Conservation (phyloP, 768 basidiomycete species). For the Epithele typhae region DNA sequence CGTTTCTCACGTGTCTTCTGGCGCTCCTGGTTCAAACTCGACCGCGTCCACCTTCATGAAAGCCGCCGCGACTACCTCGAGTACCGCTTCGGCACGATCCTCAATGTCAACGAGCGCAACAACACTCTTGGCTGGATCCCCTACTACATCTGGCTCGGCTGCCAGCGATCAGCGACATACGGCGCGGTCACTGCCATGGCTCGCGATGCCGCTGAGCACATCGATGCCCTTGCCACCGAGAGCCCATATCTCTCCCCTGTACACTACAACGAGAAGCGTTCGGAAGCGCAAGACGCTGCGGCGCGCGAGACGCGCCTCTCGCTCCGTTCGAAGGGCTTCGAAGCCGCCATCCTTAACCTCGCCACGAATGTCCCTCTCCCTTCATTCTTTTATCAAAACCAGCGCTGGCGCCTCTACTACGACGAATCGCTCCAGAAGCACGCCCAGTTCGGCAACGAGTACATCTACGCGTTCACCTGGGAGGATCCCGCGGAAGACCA, state of each 20-base stretch:
- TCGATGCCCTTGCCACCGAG: constrained; percentile 15
- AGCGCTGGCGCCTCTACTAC: constrained; percentile 68
- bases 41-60: constrained; percentile 44
- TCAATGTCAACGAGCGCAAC: constrained; percentile 71
- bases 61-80: constrained; percentile 70
- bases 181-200: constrained; percentile 56
- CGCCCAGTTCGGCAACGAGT: constrained; percentile 53
- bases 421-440: constrained; percentile 56
- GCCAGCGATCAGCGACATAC: constrained; percentile 57
- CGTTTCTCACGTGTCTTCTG: constrained; percentile 19
- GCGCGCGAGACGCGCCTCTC: constrained; percentile 31
- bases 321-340: constrained; percentile 12
- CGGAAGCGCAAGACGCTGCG: constrained; percentile 35
- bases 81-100: constrained; percentile 72
- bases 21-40: constrained; percentile 19
- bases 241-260: constrained; percentile 31
- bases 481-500: constrained; percentile 78
- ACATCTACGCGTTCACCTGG: constrained; percentile 59
- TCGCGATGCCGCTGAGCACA: constrained; percentile 51
- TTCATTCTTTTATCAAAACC: constrained; percentile 59
- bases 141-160: constrained; percentile 75
- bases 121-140: constrained; percentile 50
- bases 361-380: constrained; percentile 44
- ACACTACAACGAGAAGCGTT: constrained; percentile 33
- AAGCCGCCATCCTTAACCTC: constrained; percentile 40